phyloP scores from a whole-genome alignment of 805 yeast genomes.

The Candida rishiriensis region DNA sequence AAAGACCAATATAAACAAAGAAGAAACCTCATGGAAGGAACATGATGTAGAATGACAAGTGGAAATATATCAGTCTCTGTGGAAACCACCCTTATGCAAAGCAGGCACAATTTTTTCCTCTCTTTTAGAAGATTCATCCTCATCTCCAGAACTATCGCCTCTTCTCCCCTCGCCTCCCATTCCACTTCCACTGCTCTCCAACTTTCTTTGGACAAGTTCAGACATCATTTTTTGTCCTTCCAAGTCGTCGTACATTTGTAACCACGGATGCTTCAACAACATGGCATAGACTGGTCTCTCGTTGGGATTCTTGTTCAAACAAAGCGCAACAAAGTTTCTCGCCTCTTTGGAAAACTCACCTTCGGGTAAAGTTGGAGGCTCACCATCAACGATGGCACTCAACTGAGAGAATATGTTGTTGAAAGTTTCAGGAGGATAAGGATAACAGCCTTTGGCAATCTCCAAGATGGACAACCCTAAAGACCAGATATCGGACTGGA shows the following conservation, averaged over 20 bases:
- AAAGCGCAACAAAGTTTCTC: slow-evolving; percentile 69
- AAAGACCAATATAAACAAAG: too few species aligned
- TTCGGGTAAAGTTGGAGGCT: slow-evolving; percentile 74
- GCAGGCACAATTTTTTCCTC: slow-evolving; percentile 19
- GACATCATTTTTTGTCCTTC: slow-evolving; percentile 25
- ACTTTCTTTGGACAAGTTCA: slow-evolving; percentile 31
- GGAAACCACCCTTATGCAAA: slow-evolving; percentile 27
- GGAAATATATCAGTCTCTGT: too few species aligned
- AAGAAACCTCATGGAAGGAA: too few species aligned
- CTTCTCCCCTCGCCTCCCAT: background rate
- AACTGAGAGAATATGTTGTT: slow-evolving; percentile 88
- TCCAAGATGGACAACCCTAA: slow-evolving; percentile 83
- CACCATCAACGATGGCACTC: slow-evolving; percentile 95
- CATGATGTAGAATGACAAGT: too few species aligned
- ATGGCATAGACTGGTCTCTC: slow-evolving; percentile 76
- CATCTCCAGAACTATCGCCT: too few species aligned
- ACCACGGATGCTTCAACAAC: slow-evolving; percentile 81
- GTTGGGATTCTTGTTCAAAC: slow-evolving; percentile 76
- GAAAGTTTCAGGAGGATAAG: slow-evolving; percentile 94
- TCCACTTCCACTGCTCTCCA: too few species aligned
- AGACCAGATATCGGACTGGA: slow-evolving; percentile 95
- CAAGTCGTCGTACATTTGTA: slow-evolving; percentile 44
- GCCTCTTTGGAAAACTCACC: slow-evolving; percentile 69
- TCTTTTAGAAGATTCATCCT: too few species aligned
- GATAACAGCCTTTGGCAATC: slow-evolving; percentile 85